Evolutionary conservation across 1,284 basidiomycete species (phyloP), one percentile per base, ranked within the genome.

Genomic region (Cystobasidium slooffiae): DNA sequence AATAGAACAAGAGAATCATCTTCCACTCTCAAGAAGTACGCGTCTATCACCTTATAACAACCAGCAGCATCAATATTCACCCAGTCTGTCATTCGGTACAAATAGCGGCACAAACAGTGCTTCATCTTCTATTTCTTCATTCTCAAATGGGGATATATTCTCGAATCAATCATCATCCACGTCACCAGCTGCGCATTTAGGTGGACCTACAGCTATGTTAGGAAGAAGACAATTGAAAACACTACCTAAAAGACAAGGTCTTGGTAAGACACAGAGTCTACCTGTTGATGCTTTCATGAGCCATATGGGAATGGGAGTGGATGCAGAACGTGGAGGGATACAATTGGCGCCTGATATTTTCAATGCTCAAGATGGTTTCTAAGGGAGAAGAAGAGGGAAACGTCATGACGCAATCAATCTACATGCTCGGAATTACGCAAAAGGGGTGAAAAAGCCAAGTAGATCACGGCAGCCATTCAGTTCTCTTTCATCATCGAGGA

Each of bases 181-280:
- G n/a, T 6, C 44, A 46, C 24, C 43, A 6, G n/a, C 61, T n/a
- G 31, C 39, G 6, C 5, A 5, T 16, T 44, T 46, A 47, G 61
- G 61, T 8, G 31, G 31, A 31, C 2, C 31, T 31, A 31, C n/a
- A n/a, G n/a, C 31, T 56, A 14, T 20, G 31, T 14, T 3, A 14
- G 31, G 55, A 22, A 14, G 14, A 31, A 43, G 64, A 66, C 64
- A 53, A 22, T 4, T 43, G 18, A 43, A 47, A 20, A 66, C 41
- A 9, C 12, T 66, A 37, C 64, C 64, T 5, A 66, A 37, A 53
- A 51, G 64, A 41, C 31, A 31, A 31, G 37, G 47, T 24, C 24
- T 66, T 9, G 64, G 49, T 14, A 66, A 66, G 22, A 66, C 64
- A 5, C 64, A 66, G n/a, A 66, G 64, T 18, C 39, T 66, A 41